Evolutionary conservation across 2,329 filamentous ascomycete species (phyloP), one percentile per base, ranked within the genome.

Genomic region (Fusarium sp.): DNA sequence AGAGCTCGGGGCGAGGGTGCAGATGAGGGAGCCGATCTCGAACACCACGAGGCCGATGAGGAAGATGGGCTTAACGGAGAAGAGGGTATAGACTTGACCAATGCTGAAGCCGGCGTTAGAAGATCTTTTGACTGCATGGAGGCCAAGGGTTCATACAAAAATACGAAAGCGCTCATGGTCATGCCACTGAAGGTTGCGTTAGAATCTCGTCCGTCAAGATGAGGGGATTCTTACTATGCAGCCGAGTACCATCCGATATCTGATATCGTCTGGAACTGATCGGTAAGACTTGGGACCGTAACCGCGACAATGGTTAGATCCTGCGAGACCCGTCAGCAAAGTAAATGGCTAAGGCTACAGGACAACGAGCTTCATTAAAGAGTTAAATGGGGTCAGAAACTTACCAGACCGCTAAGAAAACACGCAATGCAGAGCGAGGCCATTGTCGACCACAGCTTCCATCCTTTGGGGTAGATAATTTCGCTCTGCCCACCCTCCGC

Each of bases 1-100:
- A 0, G 83, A 84, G 2, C 71, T 80, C 0, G 82, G 80, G 2
- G 82, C 83, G 1, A 81, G 66, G 0, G 80, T 84, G 29, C 81
- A 84, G 10, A 84, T 71, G 8, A 84, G 64, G 18, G 80, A 80
- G 1, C 83, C 83, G 3, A 74, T 57, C 14, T 81, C 80, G 33
- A 83, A 83, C 7, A 81, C 64, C 6, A 72, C 70, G 13, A 83
- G 73, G 1, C 79, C 77, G 10, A 70, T 60, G 2, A 81, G 66
- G 47, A 79, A 83, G 13, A 81, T 62, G 5, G 40, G 66, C 60
- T 82, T 82, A 31, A 79, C 71, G 7, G 76, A 73, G 66, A 81
- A 82, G 8, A 80, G 63, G 1, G 70, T 77, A 47, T 82, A 82
- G 0, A 83, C 70, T 35, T 80, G 80, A 0, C 81, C 81, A 45